Base-by-base conservation (phyloP, 768 basidiomycete genomes). In the Mycena belliarum region DNA sequence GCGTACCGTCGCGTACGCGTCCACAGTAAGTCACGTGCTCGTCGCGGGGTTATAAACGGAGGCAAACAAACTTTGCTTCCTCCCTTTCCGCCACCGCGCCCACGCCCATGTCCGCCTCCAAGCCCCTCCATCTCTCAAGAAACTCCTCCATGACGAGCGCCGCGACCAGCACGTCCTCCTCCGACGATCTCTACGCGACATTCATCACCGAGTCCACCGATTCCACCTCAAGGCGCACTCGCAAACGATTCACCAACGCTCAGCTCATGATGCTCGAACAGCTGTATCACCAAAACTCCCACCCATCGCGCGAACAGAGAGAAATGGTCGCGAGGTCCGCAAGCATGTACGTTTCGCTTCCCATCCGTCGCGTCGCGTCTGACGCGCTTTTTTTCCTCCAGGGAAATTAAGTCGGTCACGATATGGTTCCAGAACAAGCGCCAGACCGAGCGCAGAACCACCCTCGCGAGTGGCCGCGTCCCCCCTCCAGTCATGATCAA, bases 371-470 rank as follows among this genome's bases (percentile, higher is more conserved):
- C 43, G 49, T 55, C 52, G 49, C 51, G 50, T 59, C 63, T 69
- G 44, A 68, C 63, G 38, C 54, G 48, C 56, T 42, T 59, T 52
- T 62, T 63, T 45, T 55, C 26, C 42, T 26, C 18, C 59, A 87
- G 85, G 85, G 85, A 86, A 68, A 76, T 80, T 26, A 86, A 84
- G 64, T 85, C 85, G 1, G 84, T 87, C 51, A 87, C 87, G n/a
- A 86, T 90, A 38, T 91, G 89, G 89, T 90, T 90, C 69, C 89
- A 91, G 72, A 91, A 91, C 69, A 89, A 85, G 71, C 85, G 89
- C 16, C 87, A 90, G 65, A 85, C 82, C 38, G 84, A 85, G 63
- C 82, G 84, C 65, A 82, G 82, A 65, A 76, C 78, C 25, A 80
- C 82, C 24, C 72, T 81, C 45, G 72, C 75, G 60, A 78, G 73